Evolutionary conservation across 2,329 filamentous ascomycete genomes (phyloP), one percentile per base, ranked within the genome.

Genomic region (Colletotrichum tofieldiae): DNA sequence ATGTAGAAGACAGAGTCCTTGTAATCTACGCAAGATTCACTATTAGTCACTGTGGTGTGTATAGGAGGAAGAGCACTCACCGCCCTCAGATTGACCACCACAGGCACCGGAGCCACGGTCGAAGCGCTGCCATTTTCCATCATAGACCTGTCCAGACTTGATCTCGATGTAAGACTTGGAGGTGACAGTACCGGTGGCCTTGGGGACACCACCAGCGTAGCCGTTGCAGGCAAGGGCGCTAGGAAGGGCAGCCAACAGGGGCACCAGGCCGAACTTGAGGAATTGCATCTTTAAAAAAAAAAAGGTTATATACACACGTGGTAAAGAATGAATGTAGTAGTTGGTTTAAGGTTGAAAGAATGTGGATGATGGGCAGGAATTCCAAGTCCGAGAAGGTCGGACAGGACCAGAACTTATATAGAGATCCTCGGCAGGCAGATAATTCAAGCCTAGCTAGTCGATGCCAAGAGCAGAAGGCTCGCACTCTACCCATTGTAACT

Each of bases 1-100:
- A 85, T 79, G 61, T 83, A 78, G 73, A 85, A 85, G 68, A 86
- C 83, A 29, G 84, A 79, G 58, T 86, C 86, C 0, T 79, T 72
- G 73, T 84, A 79, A 64, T 79, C 83, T 73, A 26, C 20, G 79
- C 9, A 23, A 14, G 9, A 1, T 12, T 14, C 5, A 0, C 0
- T 49, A 60, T 63, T 20, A 71, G 62, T 29, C 0, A 26, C 1
- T 26, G 7, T 39, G 14, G 6, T 32, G n/a, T 7, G 1, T 1
- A 26, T 1, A 18, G 1, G n/a, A 26, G 20, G 5, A 35, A 1
- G 26, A 14, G 12, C 23, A 74, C 75, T 72, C 65, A 79, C 79
- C 78, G 67, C 85, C 84, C 75, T 87, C 85, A 12, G 76, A 76
- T 74, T 86, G 82, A 23, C 79, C 82, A 26, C 77, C 81, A 79